Conservation (phyloP, 768 basidiomycete species). For the Hericium alpestre region DNA sequence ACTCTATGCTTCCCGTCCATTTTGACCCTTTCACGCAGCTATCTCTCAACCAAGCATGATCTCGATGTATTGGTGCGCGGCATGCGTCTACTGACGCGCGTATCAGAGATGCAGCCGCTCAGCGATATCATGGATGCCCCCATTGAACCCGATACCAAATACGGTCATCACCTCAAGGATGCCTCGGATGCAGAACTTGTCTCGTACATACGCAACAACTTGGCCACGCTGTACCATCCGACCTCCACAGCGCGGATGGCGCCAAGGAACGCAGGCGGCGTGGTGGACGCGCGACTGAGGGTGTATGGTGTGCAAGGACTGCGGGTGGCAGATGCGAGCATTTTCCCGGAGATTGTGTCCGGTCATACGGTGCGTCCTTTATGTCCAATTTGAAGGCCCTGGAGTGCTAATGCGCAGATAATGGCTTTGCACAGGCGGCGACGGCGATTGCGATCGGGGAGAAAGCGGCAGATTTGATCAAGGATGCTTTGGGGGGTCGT, state of each 20-base stretch:
- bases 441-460: conserved; percentile 21
- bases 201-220: conserved; percentile 21
- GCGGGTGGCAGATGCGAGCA: conserved; percentile 36
- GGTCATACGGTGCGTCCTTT: conserved; percentile 33
- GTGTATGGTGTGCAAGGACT: conserved; percentile 34
- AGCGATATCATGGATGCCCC: conserved; percentile 25
- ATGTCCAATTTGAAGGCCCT: background rate
- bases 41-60: conserved; percentile 32
- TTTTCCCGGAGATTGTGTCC: conserved; percentile 32
- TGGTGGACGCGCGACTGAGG: conserved; percentile 31
- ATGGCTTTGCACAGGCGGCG: conserved; percentile 12
- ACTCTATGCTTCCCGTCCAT: background rate
- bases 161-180: conserved; percentile 28
- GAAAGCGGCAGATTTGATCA: conserved; percentile 23
- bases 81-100: conserved; percentile 26
- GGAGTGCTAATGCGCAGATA: background rate
- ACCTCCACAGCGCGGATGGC: conserved; percentile 32
- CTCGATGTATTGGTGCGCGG: conserved; percentile 29
- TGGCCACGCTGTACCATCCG: conserved; percentile 36
- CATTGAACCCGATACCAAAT: conserved; percentile 14
- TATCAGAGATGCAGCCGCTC: conserved; percentile 29
- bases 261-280: conserved; percentile 26
- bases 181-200: conserved; percentile 26
- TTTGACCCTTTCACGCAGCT: conserved; percentile 19
- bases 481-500: conserved; percentile 6